Evolutionary conservation across 257 asterid species (phyloP), one percentile per base, ranked within the genome.

Genomic region (Solanum microdontum): DNA sequence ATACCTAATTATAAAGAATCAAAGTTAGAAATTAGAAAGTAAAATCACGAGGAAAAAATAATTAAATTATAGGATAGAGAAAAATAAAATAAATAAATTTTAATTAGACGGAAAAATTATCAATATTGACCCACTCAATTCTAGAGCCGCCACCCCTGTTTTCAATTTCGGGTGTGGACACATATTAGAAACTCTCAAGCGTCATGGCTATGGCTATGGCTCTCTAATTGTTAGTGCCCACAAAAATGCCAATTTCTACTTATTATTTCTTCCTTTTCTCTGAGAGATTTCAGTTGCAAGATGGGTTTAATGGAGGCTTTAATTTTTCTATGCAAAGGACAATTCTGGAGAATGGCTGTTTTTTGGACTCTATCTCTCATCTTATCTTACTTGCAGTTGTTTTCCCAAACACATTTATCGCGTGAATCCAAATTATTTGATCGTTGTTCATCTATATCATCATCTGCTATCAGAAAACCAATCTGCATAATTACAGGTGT

Each of bases 401-500:
- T 93, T 84, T 33, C 12, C 55, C 90, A 89, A 73, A 86, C 83
- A 64, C 51, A 90, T 79, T 84, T 89, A 72, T 37, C 83, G 69
- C 69, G 64, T 11, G 89, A 91, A 48, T 82, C 86, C 55, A 88
- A 89, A 74, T 11, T 33, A 17, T 83, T 74, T 79, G 51, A 90
- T 70, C 93, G 90, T n/a, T 76, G 83, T 87, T 82, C 92, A 11
- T 88, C 58, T 12, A 19, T n/a, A 68, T 26, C 77, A 15, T 76
- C 86, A 15, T 76, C 64, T 40, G 11, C 64, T 26, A 30, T 90
- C 17, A 34, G 80, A 6, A 91, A 37, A 90, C 98, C 95, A 2
- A 74, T 95, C 80, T 96, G 99, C 93, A 88, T 96, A 70, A 91
- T 96, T 69, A 95, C 99, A 2, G 99, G 99, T 90, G 98, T 96